These are phyloP conservation scores for Erysiphe pulchra DNA, from an alignment of 2,329 filamentous ascomycete species.

Conservation along the genomic window DNA sequence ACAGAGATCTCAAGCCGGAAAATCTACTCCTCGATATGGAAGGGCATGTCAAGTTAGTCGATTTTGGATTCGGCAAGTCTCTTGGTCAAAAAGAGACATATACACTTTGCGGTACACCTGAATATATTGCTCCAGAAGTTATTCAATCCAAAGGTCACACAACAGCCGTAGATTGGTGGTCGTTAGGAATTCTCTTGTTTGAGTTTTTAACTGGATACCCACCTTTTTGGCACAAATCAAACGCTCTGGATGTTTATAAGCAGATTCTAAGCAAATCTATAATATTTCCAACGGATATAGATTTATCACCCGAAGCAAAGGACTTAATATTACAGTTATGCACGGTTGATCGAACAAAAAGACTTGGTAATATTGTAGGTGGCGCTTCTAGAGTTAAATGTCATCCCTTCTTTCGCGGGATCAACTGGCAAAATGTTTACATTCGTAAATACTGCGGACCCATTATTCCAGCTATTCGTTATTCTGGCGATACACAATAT, in stretches of 20 bases:
- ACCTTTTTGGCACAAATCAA: constrained; percentile 57
- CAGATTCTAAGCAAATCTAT: constrained; percentile 62
- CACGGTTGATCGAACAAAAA: constrained; percentile 51
- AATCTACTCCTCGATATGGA: constrained; percentile 55
- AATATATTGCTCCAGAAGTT: constrained; percentile 65
- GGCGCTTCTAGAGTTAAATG: constrained; percentile 45
- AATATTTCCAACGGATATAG: constrained; percentile 39
- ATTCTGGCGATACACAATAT: constrained; percentile 50
- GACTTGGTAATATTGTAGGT: constrained; percentile 55
- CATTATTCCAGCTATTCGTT: constrained; percentile 49
- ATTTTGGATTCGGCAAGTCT: constrained; percentile 68
- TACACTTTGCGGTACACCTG: constrained; percentile 60
- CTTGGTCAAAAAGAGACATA: constrained; percentile 53
- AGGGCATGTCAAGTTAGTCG: constrained; percentile 59
- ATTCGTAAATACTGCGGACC: constrained; percentile 38
- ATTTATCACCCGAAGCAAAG: constrained; percentile 39
- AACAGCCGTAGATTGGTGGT: constrained; percentile 69
- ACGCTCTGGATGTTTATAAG: constrained; percentile 70
- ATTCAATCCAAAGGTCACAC: constrained; percentile 60
- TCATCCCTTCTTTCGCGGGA: constrained; percentile 48
- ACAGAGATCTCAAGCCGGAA: constrained; percentile 61
- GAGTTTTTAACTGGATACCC: constrained; percentile 69
- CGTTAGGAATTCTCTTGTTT: constrained; percentile 59
- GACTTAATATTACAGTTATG: constrained; percentile 55
- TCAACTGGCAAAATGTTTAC: constrained; percentile 51